A percentile compares a stretch with the other conserved stretches of the same genome.
phyloP scores from a whole-genome alignment of 179 eudicot genomes.

The Drosera spatulata region DNA sequence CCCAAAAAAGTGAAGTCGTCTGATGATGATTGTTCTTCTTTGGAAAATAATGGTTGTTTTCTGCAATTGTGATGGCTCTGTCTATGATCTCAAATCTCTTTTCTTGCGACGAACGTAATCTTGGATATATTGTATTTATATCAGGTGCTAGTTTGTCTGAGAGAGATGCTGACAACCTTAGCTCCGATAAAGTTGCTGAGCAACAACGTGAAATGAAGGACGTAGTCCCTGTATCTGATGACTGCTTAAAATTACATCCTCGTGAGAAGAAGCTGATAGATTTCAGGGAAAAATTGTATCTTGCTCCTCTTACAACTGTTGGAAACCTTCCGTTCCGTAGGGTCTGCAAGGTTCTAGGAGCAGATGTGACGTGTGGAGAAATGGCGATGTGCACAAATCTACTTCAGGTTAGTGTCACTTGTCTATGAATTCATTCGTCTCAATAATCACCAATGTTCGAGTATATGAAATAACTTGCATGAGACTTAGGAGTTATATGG shows the following conservation, averaged over 20 bases:
- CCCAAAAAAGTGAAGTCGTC: slow-evolving; percentile 57
- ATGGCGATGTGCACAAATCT: slow-evolving; percentile 99
- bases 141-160: slow-evolving; percentile 21
- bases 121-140: slow-evolving; percentile 3
- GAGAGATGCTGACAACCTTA: slow-evolving; percentile 21
- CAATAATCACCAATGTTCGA: too few species aligned
- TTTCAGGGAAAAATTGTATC: slow-evolving; percentile 75
- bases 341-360: slow-evolving; percentile 88
- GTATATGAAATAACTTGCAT: too few species aligned
- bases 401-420: slow-evolving; percentile 54
- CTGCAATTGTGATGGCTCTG: neutral
- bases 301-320: slow-evolving; percentile 96
- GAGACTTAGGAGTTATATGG: too few species aligned
- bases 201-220: slow-evolving; percentile 13
- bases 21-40: slow-evolving; percentile 18
- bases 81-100: neutral
- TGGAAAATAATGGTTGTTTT: slow-evolving; percentile 29
- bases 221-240: slow-evolving; percentile 44
- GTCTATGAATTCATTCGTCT: neutral
- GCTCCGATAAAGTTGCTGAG: slow-evolving; percentile 11
- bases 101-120: neutral
- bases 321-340: slow-evolving; percentile 95
- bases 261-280: slow-evolving; percentile 92
- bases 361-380: slow-evolving; percentile 96
- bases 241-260: slow-evolving; percentile 51